These are phyloP conservation scores for Cordia subcordata DNA, from an alignment of 257 asterid genomes.

Conservation along the genomic window DNA sequence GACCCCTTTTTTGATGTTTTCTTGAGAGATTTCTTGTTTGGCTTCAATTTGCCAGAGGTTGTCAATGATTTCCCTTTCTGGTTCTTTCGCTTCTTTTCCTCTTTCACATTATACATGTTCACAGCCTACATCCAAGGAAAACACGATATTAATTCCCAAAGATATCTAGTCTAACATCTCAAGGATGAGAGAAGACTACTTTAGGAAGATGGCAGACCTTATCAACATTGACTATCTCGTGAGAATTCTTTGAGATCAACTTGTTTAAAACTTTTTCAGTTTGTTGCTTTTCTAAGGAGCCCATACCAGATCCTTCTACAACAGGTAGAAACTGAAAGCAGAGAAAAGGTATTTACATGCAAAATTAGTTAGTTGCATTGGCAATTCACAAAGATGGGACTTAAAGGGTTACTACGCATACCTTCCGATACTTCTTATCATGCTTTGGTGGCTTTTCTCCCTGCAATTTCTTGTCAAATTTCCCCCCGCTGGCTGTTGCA, in stretches of 20 bases:
- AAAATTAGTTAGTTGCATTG: neutral
- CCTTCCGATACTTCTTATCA: conserved; percentile 93
- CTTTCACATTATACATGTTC: conserved; percentile 83
- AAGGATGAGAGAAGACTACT: neutral
- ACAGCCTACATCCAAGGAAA: conserved; percentile 57
- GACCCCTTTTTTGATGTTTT: conserved; percentile 42
- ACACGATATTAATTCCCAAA: conserved; percentile 6
- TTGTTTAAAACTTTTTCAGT: conserved; percentile 75
- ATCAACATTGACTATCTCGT: conserved; percentile 76
- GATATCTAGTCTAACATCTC: too few relatives aligned
- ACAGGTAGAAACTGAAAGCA: conserved; percentile 72
- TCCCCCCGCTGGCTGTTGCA: conserved; percentile 98
- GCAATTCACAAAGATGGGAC: neutral
- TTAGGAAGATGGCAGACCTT: conserved; percentile 40
- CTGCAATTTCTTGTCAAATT: conserved; percentile 86
- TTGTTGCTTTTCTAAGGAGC: conserved; percentile 73
- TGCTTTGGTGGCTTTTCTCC: conserved; percentile 89
- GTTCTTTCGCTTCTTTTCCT: conserved; percentile 55
- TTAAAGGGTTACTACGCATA: conserved; percentile 18
- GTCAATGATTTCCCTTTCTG: conserved; percentile 39
- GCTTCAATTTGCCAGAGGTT: conserved; percentile 50
- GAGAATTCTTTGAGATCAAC: conserved; percentile 73
- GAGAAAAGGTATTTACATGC: neutral
- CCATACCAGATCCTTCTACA: conserved; percentile 95
- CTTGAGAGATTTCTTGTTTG: conserved; percentile 64